Percentiles rank a stretch among this genome's conserved stretches.
Conservation (phyloP, 1,284 basidiomycete genomes). For the Boletus semigastroideus region DNA sequence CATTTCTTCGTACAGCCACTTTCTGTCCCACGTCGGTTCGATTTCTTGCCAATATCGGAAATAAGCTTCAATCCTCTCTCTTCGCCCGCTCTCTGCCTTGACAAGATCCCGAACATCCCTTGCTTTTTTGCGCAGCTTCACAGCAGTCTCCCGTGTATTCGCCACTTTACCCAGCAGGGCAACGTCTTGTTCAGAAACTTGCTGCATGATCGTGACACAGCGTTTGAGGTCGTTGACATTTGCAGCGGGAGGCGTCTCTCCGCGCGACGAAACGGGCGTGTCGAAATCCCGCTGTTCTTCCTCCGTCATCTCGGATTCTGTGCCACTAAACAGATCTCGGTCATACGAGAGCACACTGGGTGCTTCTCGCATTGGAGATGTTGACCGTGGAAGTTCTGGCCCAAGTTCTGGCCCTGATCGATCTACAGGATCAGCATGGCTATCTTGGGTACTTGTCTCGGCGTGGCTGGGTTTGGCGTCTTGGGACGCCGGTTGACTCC, state of each 20-base stretch:
- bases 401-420: not conserved
- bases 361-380: not conserved
- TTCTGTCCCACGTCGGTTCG: slow-evolving; percentile 21
- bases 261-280: slow-evolving; percentile 27
- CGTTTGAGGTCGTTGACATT: slow-evolving; percentile 21
- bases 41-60: slow-evolving; percentile 32
- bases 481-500: not conserved
- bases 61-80: slow-evolving; percentile 31
- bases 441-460: slow-evolving; percentile 6
- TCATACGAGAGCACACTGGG: slow-evolving; percentile 10
- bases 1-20: slow-evolving; percentile 25
- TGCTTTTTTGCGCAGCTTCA: slow-evolving; percentile 19
- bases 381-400: not conserved
- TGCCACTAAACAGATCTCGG: slow-evolving; percentile 17
- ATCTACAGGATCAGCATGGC: not conserved
- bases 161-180: slow-evolving; percentile 12
- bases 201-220: slow-evolving; percentile 27
- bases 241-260: slow-evolving; percentile 21
- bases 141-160: slow-evolving; percentile 18
- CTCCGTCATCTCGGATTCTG: slow-evolving; percentile 27
- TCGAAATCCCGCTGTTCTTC: slow-evolving; percentile 21
- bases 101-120: slow-evolving; percentile 25
- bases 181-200: slow-evolving; percentile 22
- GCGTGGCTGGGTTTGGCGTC: not conserved
- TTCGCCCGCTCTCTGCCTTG: slow-evolving; percentile 22